These are phyloP conservation scores for Cryptococcus sp. DNA, from an alignment of 1,284 basidiomycete species.

Conservation along the genomic window DNA sequence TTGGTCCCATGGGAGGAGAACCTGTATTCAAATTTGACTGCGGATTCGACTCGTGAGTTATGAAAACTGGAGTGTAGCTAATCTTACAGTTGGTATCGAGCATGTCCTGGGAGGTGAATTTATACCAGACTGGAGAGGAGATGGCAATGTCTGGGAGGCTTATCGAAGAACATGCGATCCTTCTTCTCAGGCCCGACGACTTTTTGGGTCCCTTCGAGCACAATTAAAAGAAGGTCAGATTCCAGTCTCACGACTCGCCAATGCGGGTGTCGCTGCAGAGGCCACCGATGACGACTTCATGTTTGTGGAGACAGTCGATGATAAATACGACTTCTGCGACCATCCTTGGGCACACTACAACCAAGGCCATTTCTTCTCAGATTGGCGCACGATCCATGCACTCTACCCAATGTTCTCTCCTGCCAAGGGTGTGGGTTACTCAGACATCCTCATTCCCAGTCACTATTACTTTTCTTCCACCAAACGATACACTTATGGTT, in stretches of 20 bases:
- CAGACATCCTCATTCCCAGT: slow-evolving; percentile 85
- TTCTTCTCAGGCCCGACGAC: slow-evolving; percentile 66
- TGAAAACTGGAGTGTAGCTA: neutral
- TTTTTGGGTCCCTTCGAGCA: slow-evolving; percentile 67
- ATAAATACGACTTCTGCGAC: slow-evolving; percentile 69
- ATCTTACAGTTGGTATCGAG: slow-evolving; percentile 54
- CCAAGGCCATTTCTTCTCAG: slow-evolving; percentile 92
- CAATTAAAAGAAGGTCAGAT: slow-evolving; percentile 49
- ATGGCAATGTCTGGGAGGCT: slow-evolving; percentile 84
- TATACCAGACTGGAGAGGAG: slow-evolving; percentile 72
- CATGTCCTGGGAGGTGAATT: slow-evolving; percentile 66
- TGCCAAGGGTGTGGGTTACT: slow-evolving; percentile 73
- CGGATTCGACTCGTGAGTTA: slow-evolving; percentile 45
- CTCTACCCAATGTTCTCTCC: slow-evolving; percentile 89
- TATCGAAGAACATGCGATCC: slow-evolving; percentile 87
- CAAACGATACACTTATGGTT: slow-evolving; percentile 79
- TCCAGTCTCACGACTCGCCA: slow-evolving; percentile 45
- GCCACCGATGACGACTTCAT: slow-evolving; percentile 56
- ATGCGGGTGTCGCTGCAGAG: slow-evolving; percentile 45
- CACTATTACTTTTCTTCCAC: slow-evolving; percentile 89
- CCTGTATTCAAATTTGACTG: slow-evolving; percentile 63
- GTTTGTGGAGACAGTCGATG: slow-evolving; percentile 60
- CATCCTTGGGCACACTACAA: slow-evolving; percentile 74
- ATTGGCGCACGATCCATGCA: slow-evolving; percentile 79
- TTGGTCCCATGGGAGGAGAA: slow-evolving; percentile 81